Conservation (phyloP, 1,139 yeast species). For the Suzukiozyma palmioleophila region DNA sequence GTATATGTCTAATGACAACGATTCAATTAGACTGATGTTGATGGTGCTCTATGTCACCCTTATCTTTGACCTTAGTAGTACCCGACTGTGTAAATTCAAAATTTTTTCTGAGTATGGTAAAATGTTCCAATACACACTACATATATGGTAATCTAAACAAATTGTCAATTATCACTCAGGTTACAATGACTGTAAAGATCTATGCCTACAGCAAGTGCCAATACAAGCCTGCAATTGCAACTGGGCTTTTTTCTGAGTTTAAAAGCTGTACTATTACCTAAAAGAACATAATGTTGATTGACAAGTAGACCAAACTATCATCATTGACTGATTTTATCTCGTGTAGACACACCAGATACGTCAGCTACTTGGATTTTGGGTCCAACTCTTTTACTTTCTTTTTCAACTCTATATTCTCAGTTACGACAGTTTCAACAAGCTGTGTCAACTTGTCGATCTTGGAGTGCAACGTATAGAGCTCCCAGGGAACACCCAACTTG, state of each 20-base stretch:
- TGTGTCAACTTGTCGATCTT: slow-evolving; percentile 43
- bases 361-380: not conserved
- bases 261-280: too few relatives aligned
- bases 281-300: too few relatives aligned
- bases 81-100: not conserved
- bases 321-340: too few relatives aligned
- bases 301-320: too few relatives aligned
- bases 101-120: not conserved
- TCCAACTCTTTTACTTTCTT: slow-evolving; percentile 8
- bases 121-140: not conserved
- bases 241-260: too few relatives aligned
- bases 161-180: too few relatives aligned
- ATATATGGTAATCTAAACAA: not conserved
- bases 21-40: not conserved
- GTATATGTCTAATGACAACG: not conserved
- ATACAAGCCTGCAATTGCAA: too few relatives aligned
- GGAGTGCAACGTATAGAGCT: slow-evolving; percentile 50
- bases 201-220: too few relatives aligned
- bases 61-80: not conserved
- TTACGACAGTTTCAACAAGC: slow-evolving; percentile 38
- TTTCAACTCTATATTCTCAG: slow-evolving; percentile 39
- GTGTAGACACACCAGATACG: not conserved
- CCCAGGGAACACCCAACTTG: slow-evolving; percentile 61
- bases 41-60: not conserved
- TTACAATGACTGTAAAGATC: too few relatives aligned